Percentiles rank a stretch among this genome's conserved stretches.
Evolutionary conservation across 2,329 filamentous ascomycete species (phyloP).

Genomic region (Trichophyton rubrum): DNA sequence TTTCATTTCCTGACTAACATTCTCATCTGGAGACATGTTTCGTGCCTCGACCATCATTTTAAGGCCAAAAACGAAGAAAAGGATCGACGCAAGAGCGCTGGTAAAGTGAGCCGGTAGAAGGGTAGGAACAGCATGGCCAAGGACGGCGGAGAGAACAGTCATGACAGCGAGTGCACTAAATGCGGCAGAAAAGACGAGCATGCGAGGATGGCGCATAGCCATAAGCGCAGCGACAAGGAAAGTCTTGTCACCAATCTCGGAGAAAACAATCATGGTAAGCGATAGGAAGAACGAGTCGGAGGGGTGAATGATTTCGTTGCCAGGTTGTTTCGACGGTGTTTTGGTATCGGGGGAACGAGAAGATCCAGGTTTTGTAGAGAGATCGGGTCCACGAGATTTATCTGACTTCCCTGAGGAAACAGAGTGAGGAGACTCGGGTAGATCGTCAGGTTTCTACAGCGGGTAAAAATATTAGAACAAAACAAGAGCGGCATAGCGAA

Average conservation of each 20-base stretch:
- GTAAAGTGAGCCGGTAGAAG: constrained; percentile 85
- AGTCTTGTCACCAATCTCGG: constrained; percentile 95
- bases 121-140: constrained; percentile 83
- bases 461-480: neutral
- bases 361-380: constrained; percentile 29
- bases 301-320: constrained; percentile 51
- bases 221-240: constrained; percentile 94
- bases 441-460: constrained; percentile 61
- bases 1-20: constrained; percentile 92
- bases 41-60: constrained; percentile 77
- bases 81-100: constrained; percentile 66
- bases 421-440: constrained; percentile 67
- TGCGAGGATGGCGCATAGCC: constrained; percentile 94
- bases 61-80: constrained; percentile 83
- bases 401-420: constrained; percentile 52
- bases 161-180: constrained; percentile 82
- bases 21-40: constrained; percentile 77
- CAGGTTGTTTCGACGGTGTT: constrained; percentile 15
- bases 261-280: constrained; percentile 93
- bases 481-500: neutral
- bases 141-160: constrained; percentile 84
- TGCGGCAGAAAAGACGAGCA: constrained; percentile 91
- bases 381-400: constrained; percentile 45
- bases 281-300: constrained; percentile 84
- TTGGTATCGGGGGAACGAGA: constrained; percentile 10